Evolutionary conservation across 139 green algal species (phyloP), one percentile per base, ranked within the genome.

Genomic region (Tetraselmis striata): DNA sequence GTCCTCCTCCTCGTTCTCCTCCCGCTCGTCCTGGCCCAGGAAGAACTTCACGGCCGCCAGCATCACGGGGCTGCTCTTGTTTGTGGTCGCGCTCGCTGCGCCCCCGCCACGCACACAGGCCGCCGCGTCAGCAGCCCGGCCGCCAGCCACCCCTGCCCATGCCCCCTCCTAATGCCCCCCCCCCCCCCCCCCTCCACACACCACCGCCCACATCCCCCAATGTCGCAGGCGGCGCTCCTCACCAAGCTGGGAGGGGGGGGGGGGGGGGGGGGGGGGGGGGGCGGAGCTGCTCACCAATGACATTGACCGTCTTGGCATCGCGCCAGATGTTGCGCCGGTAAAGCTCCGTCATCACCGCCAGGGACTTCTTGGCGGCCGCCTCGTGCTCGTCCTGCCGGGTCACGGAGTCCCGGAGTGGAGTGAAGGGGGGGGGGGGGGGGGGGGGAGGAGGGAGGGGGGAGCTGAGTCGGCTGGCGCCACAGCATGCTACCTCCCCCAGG

Each of bases 41-140:
- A 99, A 99, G 87, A 99, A 99, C 89, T 98, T 98, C 32, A 99
- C 88, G 0, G 94, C 93, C 1, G 94, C 95, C 79, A 98, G 86
- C 90, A 96, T 92, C 22, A 98, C 88, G 28, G 88, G 84, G 24
- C 82, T 85, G 31, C 82, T 92, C 78, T 89, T 88, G 92, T 99
- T 94, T 67, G 90, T 85, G 2, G 85, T 84, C 58, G 94, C 94
- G 59, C 79, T 88, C 11, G 92, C 91, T 94, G 85, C 67, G 80
- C n/a, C n/a, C n/a, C n/a, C n/a, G n/a, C n/a, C n/a, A n/a, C n/a
- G n/a, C n/a, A n/a, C n/a, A n/a, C n/a, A n/a, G n/a, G n/a, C n/a
- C n/a, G n/a, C n/a, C n/a, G n/a, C n/a, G 1, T 18, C 25, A 27
- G 30, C 2, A 29, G 29, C 2, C 30, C 0, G 2, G 77, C 2